Conservation (phyloP, 2,329 filamentous ascomycete species). For the Pseudogymnoascus sp. region DNA sequence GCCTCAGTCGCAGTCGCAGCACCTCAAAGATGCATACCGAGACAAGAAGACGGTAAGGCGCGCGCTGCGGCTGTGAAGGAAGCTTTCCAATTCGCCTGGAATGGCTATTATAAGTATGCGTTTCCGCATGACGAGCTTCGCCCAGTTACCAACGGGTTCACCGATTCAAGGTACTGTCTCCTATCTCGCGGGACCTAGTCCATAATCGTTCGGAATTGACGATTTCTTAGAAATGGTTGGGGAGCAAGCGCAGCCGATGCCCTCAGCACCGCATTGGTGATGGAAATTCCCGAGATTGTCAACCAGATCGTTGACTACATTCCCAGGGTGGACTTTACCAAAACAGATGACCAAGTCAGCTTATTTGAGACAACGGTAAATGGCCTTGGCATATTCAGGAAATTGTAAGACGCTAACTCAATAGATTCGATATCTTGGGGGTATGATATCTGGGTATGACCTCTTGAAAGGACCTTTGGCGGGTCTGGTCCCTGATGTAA, state of each 20-base stretch:
- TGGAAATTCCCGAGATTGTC: constrained; percentile 62
- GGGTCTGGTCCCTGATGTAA: constrained; percentile 38
- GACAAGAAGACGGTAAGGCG: constrained; percentile 7
- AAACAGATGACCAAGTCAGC: constrained; percentile 54
- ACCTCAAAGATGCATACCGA: neutral
- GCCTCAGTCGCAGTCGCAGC: neutral
- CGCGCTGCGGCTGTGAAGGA: constrained; percentile 56
- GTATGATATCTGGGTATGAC: constrained; percentile 67
- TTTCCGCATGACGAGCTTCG: constrained; percentile 71
- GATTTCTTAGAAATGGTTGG: constrained; percentile 63
- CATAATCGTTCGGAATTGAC: constrained; percentile 12
- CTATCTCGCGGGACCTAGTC: neutral
- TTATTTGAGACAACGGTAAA: constrained; percentile 89
- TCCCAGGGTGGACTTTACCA: constrained; percentile 61
- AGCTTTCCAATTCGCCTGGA: constrained; percentile 64
- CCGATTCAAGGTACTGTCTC: constrained; percentile 58
- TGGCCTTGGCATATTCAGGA: constrained; percentile 52
- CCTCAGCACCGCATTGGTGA: constrained; percentile 70
- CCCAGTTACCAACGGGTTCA: constrained; percentile 57
- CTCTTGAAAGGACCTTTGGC: constrained; percentile 62
- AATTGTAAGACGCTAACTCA: neutral
- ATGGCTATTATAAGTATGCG: constrained; percentile 65
- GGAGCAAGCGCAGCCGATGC: constrained; percentile 77
- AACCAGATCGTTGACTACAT: constrained; percentile 65
- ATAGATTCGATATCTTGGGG: constrained; percentile 69